phyloP scores from a whole-genome alignment of 176 grass and related monocot genomes.

The Rhynchospora breviuscula region DNA sequence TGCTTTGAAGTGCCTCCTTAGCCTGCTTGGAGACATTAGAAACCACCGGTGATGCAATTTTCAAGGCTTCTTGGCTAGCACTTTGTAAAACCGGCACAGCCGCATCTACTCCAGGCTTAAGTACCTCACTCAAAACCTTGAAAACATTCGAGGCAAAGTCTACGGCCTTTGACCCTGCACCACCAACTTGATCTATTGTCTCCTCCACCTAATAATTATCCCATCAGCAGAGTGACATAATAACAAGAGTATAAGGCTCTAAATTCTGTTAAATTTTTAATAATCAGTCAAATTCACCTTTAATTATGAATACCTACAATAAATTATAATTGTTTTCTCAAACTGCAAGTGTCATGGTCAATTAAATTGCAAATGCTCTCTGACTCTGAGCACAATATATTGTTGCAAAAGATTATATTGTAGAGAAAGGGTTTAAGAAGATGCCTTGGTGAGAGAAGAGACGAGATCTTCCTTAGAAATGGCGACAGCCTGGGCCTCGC shows the following conservation, averaged over 20 bases:
- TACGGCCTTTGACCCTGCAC: slow-evolving; percentile 32
- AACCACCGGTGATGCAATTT: slow-evolving; percentile 64
- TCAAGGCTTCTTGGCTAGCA: slow-evolving; percentile 63
- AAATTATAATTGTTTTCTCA: no score
- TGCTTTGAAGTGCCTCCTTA: slow-evolving; percentile 52
- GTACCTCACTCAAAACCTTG: slow-evolving; percentile 44
- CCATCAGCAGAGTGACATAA: neutral
- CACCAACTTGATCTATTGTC: slow-evolving; percentile 50
- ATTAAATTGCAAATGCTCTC: no score
- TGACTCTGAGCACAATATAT: no score
- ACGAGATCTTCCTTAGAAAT: slow-evolving; percentile 74
- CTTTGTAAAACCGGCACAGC: slow-evolving; percentile 58
- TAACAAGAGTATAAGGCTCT: neutral
- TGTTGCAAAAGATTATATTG: neutral
- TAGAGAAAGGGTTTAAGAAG: neutral
- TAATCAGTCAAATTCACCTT: neutral
- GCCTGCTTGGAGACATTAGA: slow-evolving; percentile 64
- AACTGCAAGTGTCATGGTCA: no score
- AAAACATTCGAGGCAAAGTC: slow-evolving; percentile 41
- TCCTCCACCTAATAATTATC: slow-evolving; percentile 45
- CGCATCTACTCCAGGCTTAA: slow-evolving; percentile 48
- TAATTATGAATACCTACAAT: neutral
- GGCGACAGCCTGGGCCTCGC: slow-evolving; percentile 39
- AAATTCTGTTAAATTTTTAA: neutral
- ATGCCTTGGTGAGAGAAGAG: slow-evolving; percentile 59